These are phyloP conservation scores for Acer saccharum DNA, from an alignment of 345 rosid genomes.

Conservation along the genomic window DNA sequence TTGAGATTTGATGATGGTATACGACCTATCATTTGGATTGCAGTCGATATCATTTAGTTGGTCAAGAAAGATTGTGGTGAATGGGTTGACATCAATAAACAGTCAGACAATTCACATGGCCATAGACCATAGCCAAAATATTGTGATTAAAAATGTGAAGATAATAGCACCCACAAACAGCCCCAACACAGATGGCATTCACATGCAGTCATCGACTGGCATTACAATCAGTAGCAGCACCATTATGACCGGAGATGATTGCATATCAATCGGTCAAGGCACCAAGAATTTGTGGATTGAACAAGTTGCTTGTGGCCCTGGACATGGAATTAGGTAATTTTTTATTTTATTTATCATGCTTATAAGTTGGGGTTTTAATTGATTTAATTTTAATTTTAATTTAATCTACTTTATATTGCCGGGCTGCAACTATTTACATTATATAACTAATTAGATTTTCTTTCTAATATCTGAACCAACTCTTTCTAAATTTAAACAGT, in stretches of 20 bases:
- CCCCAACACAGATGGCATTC: slow-evolving; percentile 78
- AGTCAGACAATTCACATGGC: slow-evolving; percentile 59
- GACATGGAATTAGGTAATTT: slow-evolving; percentile 60
- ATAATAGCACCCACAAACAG: slow-evolving; percentile 46
- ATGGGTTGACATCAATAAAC: slow-evolving; percentile 50
- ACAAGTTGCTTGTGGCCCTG: slow-evolving; percentile 59
- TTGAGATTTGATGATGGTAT: no score
- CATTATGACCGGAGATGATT: slow-evolving; percentile 64
- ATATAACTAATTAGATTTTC: no score
- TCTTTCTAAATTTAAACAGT: no score
- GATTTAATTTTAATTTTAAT: no score
- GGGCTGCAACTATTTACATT: no score
- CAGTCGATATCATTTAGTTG: slow-evolving; percentile 19
- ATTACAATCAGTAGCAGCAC: slow-evolving; percentile 41
- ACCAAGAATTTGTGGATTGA: slow-evolving; percentile 52
- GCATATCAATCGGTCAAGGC: slow-evolving; percentile 63
- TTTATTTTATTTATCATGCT: no score
- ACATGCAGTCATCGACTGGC: slow-evolving; percentile 40
- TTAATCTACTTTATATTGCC: no score
- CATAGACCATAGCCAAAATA: slow-evolving; percentile 44
- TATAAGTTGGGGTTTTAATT: no score
- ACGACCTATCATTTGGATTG: background rate
- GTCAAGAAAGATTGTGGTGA: slow-evolving; percentile 45
- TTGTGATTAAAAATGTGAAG: slow-evolving; percentile 39
- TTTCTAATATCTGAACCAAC: no score